Percentiles rank a stretch among this genome's conserved stretches.
These are phyloP conservation scores for Russula ochroleuca DNA, from an alignment of 768 basidiomycete species.

Conservation along the genomic window DNA sequence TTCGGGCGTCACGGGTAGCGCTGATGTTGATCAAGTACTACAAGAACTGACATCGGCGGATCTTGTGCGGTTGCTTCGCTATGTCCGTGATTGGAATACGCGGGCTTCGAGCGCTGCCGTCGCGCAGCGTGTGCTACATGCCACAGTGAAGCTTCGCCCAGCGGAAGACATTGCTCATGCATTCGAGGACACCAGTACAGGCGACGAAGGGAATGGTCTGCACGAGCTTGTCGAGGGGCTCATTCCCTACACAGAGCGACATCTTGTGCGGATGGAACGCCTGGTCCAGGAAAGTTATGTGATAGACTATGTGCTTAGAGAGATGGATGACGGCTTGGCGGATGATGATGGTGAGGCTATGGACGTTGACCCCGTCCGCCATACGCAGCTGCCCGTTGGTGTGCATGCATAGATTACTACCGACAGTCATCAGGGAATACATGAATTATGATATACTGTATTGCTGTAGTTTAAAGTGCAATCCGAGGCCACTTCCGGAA, in stretches of 20 bases:
- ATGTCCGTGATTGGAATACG: slow-evolving; percentile 93
- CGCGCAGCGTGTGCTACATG: slow-evolving; percentile 80
- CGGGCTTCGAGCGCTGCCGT: slow-evolving; percentile 80
- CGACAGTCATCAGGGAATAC: background rate
- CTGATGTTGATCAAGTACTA: slow-evolving; percentile 78
- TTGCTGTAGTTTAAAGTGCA: background rate
- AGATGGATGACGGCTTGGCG: slow-evolving; percentile 64
- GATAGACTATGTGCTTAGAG: slow-evolving; percentile 81
- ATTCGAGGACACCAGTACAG: slow-evolving; percentile 38
- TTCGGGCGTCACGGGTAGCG: slow-evolving; percentile 54
- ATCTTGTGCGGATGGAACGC: slow-evolving; percentile 78
- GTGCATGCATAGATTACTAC: background rate
- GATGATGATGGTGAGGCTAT: slow-evolving; percentile 38
- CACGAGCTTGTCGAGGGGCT: slow-evolving; percentile 81
- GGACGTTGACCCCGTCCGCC: slow-evolving; percentile 25
- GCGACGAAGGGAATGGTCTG: slow-evolving; percentile 35
- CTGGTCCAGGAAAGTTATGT: slow-evolving; percentile 94
- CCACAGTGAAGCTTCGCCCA: slow-evolving; percentile 70
- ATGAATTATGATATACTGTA: background rate
- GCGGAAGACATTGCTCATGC: slow-evolving; percentile 70
- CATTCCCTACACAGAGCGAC: slow-evolving; percentile 92
- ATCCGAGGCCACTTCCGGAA: background rate
- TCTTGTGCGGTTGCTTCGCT: slow-evolving; percentile 74
- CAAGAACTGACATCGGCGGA: slow-evolving; percentile 66
- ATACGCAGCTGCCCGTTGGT: background rate